phyloP scores from a whole-genome alignment of 305 asterid genomes.

The Striga hermonthica region DNA sequence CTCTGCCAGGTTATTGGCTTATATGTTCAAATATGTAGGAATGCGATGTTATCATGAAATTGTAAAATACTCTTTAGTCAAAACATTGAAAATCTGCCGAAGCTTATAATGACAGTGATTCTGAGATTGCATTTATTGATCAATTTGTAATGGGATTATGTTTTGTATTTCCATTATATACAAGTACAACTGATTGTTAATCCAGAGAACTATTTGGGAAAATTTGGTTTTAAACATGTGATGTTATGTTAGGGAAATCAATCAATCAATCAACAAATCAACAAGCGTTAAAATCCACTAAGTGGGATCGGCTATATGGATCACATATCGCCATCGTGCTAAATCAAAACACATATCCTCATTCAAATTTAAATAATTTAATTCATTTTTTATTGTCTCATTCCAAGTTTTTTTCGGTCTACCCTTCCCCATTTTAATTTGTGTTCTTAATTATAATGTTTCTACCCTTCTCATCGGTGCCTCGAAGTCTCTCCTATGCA shows the following conservation, averaged over 20 bases:
- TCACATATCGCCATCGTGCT: too few relatives aligned
- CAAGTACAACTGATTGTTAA: not conserved
- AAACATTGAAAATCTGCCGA: not conserved
- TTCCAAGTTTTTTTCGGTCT: too few relatives aligned
- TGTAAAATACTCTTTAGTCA: not conserved
- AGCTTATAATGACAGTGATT: not conserved
- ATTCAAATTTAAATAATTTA: too few relatives aligned
- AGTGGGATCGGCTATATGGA: too few relatives aligned
- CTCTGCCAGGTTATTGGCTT: not conserved
- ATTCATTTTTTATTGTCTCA: too few relatives aligned
- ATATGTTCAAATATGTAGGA: not conserved
- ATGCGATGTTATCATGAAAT: not conserved
- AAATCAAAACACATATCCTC: too few relatives aligned
- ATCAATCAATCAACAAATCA: too few relatives aligned
- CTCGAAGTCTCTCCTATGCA: too few relatives aligned
- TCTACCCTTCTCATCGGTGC: too few relatives aligned
- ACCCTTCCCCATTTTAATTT: too few relatives aligned
- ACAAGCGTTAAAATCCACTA: too few relatives aligned
- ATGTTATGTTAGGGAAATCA: not conserved
- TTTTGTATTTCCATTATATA: not conserved
- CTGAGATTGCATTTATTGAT: not conserved
- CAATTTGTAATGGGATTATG: not conserved
- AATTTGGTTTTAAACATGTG: not conserved
- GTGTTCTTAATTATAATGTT: too few relatives aligned
- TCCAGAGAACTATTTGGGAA: slow-evolving; percentile 6